phyloP scores from a whole-genome alignment of 129 eudicot genomes.

The Lonicera japonica region DNA sequence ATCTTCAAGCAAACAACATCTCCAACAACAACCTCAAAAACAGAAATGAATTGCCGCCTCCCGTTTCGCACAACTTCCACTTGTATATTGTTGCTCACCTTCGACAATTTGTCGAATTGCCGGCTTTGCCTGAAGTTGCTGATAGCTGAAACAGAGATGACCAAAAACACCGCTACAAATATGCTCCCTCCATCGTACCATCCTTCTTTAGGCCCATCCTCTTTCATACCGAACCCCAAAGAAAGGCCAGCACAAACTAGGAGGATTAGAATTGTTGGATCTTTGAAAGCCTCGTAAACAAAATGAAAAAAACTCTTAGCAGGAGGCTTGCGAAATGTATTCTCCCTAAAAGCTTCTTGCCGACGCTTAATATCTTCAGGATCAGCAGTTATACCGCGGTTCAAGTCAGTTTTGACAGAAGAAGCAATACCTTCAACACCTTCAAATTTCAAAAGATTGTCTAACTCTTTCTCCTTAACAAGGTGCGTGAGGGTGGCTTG shows the following conservation, averaged over 20 bases:
- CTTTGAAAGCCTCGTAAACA: conserved; percentile 37
- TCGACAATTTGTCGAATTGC: conserved; percentile 42
- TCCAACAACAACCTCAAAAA: conserved; percentile 38
- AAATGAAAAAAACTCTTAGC: conserved; percentile 29
- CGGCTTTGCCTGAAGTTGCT: conserved; percentile 40
- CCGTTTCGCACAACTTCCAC: conserved; percentile 47
- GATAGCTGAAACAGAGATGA: conserved; percentile 38
- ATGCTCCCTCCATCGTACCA: conserved; percentile 60
- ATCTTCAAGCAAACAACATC: conserved; percentile 43
- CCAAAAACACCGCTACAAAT: conserved; percentile 40
- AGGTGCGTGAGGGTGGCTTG: conserved; percentile 18
- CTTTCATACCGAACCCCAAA: conserved; percentile 47
- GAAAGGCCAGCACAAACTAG: conserved; percentile 42
- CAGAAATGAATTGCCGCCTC: conserved; percentile 32
- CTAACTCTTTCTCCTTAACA: conserved; percentile 22
- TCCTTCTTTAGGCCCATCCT: conserved; percentile 42
- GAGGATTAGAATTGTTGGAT: conserved; percentile 42
- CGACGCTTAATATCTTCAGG: conserved; percentile 18
- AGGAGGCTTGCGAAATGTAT: conserved; percentile 27
- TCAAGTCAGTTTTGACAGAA: conserved; percentile 16
- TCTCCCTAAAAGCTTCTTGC: conserved; percentile 23
- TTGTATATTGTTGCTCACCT: conserved; percentile 27
- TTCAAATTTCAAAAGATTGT: conserved; percentile 14
- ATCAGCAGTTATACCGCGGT: conserved; percentile 22
- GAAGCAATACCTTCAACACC: conserved; percentile 25